Base-by-base conservation (phyloP, 2,329 filamentous ascomycete species). In the Anisogramma anomala region DNA sequence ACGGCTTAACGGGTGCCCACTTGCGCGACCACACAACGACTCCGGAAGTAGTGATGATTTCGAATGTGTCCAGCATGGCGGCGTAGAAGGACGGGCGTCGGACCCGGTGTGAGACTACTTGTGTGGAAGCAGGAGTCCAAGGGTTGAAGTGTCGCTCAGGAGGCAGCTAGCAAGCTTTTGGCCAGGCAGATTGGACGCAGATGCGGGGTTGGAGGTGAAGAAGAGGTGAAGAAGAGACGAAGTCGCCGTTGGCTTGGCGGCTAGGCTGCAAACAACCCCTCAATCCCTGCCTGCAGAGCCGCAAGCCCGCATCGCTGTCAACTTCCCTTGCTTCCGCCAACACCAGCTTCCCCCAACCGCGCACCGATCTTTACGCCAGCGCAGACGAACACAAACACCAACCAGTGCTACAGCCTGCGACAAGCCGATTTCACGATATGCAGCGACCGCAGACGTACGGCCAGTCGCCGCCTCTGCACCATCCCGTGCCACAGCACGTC, bases 401-500 rank as follows among this genome's bases (percentile, higher is more conserved):
- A 6, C 28, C 8, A 13, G 22, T 4, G 20, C 30, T 23, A 9
- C 5, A 23, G 9, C 3, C 41, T 30, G 39, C 39, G 39, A 27
- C 18, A 22, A 30, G 11, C 20, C 8, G 22, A 13, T 4, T 36
- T 40, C 61, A 73, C 58, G 47, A 95, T n/a, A n/a, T 95, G 89
- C 89, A 95, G 67, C 83, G 87, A 60, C 72, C 81, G n/a, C 39
- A 40, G 58, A 71, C 77, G 41, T 94, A 91, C 67, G 77, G 78
- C 62, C 84, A 88, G 57, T 94, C 87, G 58, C 89, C 88, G 59
- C 88, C 89, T 51, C 79, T 96, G 53, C 91, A 96, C 64, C 91
- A 96, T 61, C 91, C 91, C 44, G 87, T 96, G 45, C 91, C 91
- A 48, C 91, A 98, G 64, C 91, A 98, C 71, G 89, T 96, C 55